Percentiles rank a stretch among this genome's conserved stretches.
phyloP scores from a whole-genome alignment of 2,329 filamentous ascomycete species.

The Aspergillus vadensis region DNA sequence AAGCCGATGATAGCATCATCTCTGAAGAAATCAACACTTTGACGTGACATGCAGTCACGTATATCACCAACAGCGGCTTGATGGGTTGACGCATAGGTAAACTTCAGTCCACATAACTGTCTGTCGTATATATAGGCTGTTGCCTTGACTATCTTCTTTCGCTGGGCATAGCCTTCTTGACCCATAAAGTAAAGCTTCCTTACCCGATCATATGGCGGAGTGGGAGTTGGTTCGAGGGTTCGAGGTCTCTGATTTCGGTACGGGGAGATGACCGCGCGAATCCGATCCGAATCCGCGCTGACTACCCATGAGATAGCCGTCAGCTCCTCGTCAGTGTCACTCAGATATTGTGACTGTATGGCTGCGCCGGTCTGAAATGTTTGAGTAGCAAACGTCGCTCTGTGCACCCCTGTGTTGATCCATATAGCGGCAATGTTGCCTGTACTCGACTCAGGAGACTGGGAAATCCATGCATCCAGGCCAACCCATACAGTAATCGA shows the following conservation, averaged over 20 bases:
- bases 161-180: not conserved
- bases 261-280: conserved; percentile 10
- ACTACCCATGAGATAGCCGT: conserved; percentile 17
- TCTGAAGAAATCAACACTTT: not conserved
- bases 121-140: not conserved
- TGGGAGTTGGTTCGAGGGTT: not conserved
- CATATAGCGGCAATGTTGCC: conserved; percentile 10
- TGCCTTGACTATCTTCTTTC: not conserved
- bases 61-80: conserved; percentile 1
- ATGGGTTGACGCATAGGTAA: conserved; percentile 4
- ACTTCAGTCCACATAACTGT: conserved; percentile 6
- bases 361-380: not conserved
- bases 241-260: not conserved
- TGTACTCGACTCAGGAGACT: not conserved
- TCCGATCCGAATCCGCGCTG: not conserved
- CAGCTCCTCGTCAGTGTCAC: not conserved
- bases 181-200: conserved; percentile 15
- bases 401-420: conserved; percentile 4
- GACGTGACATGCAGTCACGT: not conserved
- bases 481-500: conserved; percentile 11
- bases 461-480: not conserved
- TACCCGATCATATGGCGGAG: conserved; percentile 13
- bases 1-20: conserved; percentile 7
- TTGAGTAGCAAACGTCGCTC: conserved; percentile 6
- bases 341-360: conserved; percentile 4